Evolutionary conservation across 495 filamentous ascomycete species (phyloP).

Genomic region (Hyphodiscus hymeniophilus): DNA sequence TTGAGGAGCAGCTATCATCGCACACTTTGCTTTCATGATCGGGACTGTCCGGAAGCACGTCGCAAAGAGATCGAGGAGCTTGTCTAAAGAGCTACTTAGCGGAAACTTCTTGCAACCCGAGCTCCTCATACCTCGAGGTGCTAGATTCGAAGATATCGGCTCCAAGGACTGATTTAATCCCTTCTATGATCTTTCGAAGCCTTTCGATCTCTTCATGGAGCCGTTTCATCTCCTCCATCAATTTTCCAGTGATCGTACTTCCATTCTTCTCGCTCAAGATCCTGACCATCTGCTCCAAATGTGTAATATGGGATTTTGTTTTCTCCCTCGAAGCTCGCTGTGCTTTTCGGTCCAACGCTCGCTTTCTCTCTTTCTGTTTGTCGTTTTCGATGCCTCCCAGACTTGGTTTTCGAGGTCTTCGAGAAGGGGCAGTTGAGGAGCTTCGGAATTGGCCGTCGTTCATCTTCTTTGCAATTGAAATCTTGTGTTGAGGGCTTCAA

Average conservation of each 20-base stretch:
- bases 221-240: constrained; percentile 5
- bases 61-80: too few relatives aligned
- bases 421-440: too few relatives aligned
- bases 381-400: not conserved
- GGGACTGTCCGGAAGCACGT: too few relatives aligned
- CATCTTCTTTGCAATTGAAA: too few relatives aligned
- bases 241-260: not conserved
- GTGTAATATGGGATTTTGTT: constrained; percentile 11
- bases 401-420: not conserved
- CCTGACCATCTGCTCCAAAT: constrained; percentile 8
- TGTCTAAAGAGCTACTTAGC: too few relatives aligned
- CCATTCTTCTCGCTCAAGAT: constrained; percentile 10
- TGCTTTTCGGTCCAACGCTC: constrained; percentile 9
- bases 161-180: constrained; percentile 2
- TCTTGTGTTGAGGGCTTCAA: too few relatives aligned
- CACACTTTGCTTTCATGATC: too few relatives aligned
- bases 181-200: constrained; percentile 13
- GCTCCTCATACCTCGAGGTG: not conserved
- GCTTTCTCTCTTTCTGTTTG: constrained; percentile 9
- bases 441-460: too few relatives aligned
- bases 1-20: too few relatives aligned
- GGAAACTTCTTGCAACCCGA: not conserved
- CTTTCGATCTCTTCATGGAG: constrained; percentile 7
- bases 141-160: not conserved
- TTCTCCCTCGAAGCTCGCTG: constrained; percentile 11